Base-by-base conservation (phyloP, 345 rosid genomes). In the Carallia pectinifolia region DNA sequence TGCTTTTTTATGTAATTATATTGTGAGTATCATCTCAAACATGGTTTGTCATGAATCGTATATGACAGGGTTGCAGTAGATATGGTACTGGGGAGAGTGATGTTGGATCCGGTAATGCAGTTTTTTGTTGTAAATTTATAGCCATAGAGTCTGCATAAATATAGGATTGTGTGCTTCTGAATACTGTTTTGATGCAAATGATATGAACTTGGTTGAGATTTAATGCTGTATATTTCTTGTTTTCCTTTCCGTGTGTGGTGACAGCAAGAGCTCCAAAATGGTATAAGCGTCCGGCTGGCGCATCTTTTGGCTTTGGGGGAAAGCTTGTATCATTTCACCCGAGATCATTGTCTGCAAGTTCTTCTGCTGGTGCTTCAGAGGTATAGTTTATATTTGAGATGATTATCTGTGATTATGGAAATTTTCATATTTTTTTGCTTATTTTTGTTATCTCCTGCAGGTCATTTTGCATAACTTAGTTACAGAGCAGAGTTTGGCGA, bases 261-360 rank as follows among this genome's bases (percentile, higher is more conserved):
- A 75, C 93, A 64, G 56, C 89, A 65, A 87, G 84, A 84, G 99
- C 99, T 76, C 99, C 99, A 74, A 92, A 90, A 83, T 96, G 99
- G 99, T 90, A 83, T 66, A 90, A 87, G 77, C 87, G 98, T 62
- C 91, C 96, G 18, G 96, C 85, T 68, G 99, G 99, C 54, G 92
- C 84, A 50, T 92, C 98, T 71, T 96, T 90, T 89, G 98, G 97
- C 66, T 92, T 96, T 87, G 98, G 98, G 56, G 99, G 99, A 75
- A 90, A 96, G 89, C 89, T 96, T 80, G 88, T 92, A 58, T 90
- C 98, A 0, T 96, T 89, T 84, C 83, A 73, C 60, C 80, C 94
- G 5, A 77, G 50, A 77, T 53, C 82, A 75, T 74, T 88, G 63
- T 38, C 73, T 59, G 81, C 60, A 15, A 30, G 60, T 56, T 27